phyloP scores from a whole-genome alignment of 192 early-diverging fungal genomes.

The Thamnidium elegans region DNA sequence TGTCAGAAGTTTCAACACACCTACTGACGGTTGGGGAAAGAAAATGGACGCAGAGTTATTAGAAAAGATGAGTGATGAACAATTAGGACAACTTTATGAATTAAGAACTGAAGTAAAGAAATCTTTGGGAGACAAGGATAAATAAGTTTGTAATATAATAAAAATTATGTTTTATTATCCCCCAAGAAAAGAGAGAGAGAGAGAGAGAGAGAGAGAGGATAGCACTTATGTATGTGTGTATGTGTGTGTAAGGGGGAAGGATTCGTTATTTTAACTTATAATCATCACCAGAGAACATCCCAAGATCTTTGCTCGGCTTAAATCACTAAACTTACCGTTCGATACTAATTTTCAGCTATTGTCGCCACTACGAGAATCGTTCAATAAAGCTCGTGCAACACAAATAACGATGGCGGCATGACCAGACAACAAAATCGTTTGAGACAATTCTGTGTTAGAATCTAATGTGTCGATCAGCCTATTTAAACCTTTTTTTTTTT shows the following conservation, averaged over 20 bases:
- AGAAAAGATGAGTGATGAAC: conserved; percentile 57
- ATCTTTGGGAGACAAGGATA: conserved; percentile 4
- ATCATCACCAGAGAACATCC: conserved; percentile 32
- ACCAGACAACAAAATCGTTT: conserved; percentile 19
- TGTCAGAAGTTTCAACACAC: conserved; percentile 15
- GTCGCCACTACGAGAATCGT: conserved; percentile 10
- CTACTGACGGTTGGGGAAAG: conserved; percentile 30
- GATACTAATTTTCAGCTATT: conserved; percentile 20
- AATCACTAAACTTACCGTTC: conserved; percentile 18
- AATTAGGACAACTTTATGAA: conserved; percentile 56
- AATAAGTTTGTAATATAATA: conserved; percentile 2
- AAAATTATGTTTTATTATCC: not conserved
- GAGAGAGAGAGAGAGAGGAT: not conserved
- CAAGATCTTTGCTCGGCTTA: conserved; percentile 23
- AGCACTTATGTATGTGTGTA: too few species aligned
- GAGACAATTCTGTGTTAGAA: not conserved
- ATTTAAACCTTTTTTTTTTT: conserved; percentile 11
- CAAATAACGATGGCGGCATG: conserved; percentile 32
- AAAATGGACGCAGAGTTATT: conserved; percentile 38
- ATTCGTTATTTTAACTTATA: conserved; percentile 6
- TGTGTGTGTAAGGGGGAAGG: too few species aligned
- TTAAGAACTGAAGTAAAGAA: conserved; percentile 46
- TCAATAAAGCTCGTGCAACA: conserved; percentile 23
- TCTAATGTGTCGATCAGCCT: conserved; percentile 16
- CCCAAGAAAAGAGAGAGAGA: too few species aligned